Evolutionary conservation across 139 green algal species (phyloP), one percentile per base, ranked within the genome.

Genomic region (Edaphochlamys debaryana): DNA sequence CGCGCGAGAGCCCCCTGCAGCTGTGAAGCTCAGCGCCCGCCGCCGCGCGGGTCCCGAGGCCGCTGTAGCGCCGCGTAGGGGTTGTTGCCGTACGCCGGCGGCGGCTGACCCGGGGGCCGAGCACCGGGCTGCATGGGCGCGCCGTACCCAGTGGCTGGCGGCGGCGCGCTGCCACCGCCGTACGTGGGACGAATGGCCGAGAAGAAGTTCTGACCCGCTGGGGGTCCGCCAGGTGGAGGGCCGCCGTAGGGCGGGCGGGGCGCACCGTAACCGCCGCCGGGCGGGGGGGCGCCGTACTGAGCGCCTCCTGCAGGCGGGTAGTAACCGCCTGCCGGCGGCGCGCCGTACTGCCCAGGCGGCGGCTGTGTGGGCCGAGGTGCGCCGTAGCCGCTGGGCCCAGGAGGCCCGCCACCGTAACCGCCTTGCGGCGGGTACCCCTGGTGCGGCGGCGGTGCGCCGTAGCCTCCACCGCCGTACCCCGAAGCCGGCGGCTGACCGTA

Each of bases 31-130:
- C 30, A 70, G 29, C 58, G 23, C 34, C 56, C 23, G 30, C 41
- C 62, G n/a, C 64, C 64, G 1, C 77, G 77, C 0, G 77, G 77
- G 29, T 74, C 77, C 3, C 77, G 77, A 2, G 77, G 77, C 27
- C 77, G 77, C 77, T 83, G 77, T 64, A 83, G 38, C 20, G 77
- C 63, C 13, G 77, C 45, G 60, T 75, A 83, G 38, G 77, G 77
- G 32, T 83, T 83, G 77, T 67, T 83, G 22, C 77, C 60, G 77
- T 83, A 67, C 54, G 1, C 11, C 8, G 67, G 27, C 67, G 64
- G 20, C 30, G 48, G 77, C 62, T 54, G 77, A n/a, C 19, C 19
- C 17, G 63, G 37, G 38, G 62, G 63, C 34, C 20, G 77, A 9
- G 2, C n/a, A 23, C 77, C 63, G 20, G 54, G 77, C 34, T 66